Percentiles rank a stretch among this genome's conserved stretches.
Conservation (phyloP, 495 filamentous ascomycete genomes). For the Filosporella fistucella region DNA sequence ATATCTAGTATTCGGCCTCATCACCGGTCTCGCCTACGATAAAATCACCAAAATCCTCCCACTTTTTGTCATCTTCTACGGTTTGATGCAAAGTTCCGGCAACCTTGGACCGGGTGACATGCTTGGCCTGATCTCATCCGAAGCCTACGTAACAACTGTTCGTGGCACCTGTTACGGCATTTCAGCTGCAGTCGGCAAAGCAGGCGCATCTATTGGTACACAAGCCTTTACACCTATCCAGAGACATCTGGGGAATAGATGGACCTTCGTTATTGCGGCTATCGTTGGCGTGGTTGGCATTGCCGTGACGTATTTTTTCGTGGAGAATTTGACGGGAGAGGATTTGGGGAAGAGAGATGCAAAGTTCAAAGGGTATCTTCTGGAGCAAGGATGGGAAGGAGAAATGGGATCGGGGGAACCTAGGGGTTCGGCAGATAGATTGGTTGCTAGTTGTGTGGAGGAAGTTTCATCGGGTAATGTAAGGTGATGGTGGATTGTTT, state of each 20-base stretch:
- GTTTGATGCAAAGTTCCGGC: conserved; percentile 45
- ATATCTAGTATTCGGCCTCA: conserved; percentile 47
- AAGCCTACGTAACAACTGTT: conserved; percentile 45
- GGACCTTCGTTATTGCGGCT: conserved; percentile 50
- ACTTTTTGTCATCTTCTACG: conserved; percentile 51
- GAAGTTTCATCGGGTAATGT: too few relatives aligned
- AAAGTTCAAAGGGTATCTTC: conserved; percentile 40
- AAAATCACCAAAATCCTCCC: conserved; percentile 44
- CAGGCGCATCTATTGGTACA: conserved; percentile 48
- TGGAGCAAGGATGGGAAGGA: conserved; percentile 41
- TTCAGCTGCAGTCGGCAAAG: conserved; percentile 48
- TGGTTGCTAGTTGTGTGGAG: background rate
- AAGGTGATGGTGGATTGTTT: too few relatives aligned
- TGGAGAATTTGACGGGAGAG: conserved; percentile 41
- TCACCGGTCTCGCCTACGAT: conserved; percentile 44
- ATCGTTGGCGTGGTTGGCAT: conserved; percentile 48
- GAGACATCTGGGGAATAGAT: conserved; percentile 37
- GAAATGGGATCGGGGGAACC: conserved; percentile 37
- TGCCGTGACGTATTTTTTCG: conserved; percentile 45
- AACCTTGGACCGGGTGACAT: conserved; percentile 49
- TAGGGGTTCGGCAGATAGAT: conserved; percentile 2
- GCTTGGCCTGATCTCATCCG: conserved; percentile 44
- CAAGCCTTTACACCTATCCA: conserved; percentile 46
- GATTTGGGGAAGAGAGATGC: conserved; percentile 38
- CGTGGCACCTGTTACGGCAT: conserved; percentile 47